Base-by-base conservation (phyloP, 2,329 filamentous ascomycete species). In the Aspergillus sp. region DNA sequence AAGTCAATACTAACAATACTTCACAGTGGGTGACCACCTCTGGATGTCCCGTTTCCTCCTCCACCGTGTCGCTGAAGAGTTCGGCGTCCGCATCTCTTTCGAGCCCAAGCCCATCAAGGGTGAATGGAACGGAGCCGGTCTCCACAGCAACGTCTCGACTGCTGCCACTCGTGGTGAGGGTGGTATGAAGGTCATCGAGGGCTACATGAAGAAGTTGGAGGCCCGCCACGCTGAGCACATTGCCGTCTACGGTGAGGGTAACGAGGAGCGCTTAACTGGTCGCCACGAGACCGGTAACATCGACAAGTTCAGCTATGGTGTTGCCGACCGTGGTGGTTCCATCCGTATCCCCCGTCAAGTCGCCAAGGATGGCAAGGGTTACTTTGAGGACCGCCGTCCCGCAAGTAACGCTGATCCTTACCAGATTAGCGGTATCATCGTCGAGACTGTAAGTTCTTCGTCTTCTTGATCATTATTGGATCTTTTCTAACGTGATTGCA, bases 71-170 rank as follows among this genome's bases (percentile, higher is more conserved):
- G 88, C 91, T 42, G 93, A 98, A 71, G 91, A 97, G 65, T 96
- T 96, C 63, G 93, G 91, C 62, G 90, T 86, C 71, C 90, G 90
- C 81, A 90, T 97, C 53, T 94, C 91, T 33, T 85, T 96, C 69
- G 82, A 90, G 64, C 93, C 93, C 67, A 98, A 98, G 83, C 91
- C 91, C 55, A 90, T 97, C 55, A 82, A 84, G 46, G 91, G 91
- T 63, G 86, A 94, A 77, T 97, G 93, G 91, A 97, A 97, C 78
- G 93, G 91, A 63, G 89, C 89, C 48, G 89, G 89, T 71, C 84
- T 95, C 40, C 90, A 95, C 81, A 85, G 78, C 78, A 94, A 97
- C 82, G 93, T 96, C 69, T 95, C 88, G 37, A 91, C 88, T 61
- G 81, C 85, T 69, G 82, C 85, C 60, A 98, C 93, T 81, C 89